Conservation (phyloP, 768 basidiomycete genomes). For the Lentinula detonsa region DNA sequence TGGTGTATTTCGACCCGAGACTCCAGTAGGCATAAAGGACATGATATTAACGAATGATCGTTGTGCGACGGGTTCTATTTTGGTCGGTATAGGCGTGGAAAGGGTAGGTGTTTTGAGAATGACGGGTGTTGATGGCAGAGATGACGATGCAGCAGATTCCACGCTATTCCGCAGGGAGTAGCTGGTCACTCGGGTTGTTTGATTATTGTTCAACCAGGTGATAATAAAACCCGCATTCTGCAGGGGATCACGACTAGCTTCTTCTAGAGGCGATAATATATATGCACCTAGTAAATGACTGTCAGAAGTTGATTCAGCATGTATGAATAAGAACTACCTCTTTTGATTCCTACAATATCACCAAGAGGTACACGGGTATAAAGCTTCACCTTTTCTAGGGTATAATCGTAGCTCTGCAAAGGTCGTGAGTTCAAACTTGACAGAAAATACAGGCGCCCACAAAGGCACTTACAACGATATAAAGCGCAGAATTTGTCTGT, state of each 20-base stretch:
- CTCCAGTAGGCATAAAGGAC: not conserved
- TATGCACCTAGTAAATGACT: constrained; percentile 65
- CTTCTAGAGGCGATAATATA: constrained; percentile 89
- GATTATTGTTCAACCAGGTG: constrained; percentile 67
- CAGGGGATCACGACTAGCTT: constrained; percentile 78
- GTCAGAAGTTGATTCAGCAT: not conserved
- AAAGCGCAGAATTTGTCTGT: constrained; percentile 48
- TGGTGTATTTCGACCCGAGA: not conserved
- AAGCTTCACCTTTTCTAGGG: constrained; percentile 83
- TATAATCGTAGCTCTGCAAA: constrained; percentile 84
- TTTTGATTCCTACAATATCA: constrained; percentile 69
- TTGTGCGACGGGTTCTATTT: not conserved
- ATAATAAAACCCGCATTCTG: constrained; percentile 89
- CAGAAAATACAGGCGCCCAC: not conserved
- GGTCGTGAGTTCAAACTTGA: not conserved
- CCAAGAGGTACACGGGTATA: constrained; percentile 87
- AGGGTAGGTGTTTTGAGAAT: not conserved
- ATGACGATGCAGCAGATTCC: constrained; percentile 14
- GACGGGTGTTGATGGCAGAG: not conserved
- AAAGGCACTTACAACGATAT: constrained; percentile 54
- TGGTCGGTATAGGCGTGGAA: not conserved
- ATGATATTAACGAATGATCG: constrained; percentile 2
- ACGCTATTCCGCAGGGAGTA: constrained; percentile 79
- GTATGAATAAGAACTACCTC: constrained; percentile 43
- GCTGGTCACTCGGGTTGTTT: constrained; percentile 73